Conservation (phyloP, 2,329 filamentous ascomycete species). For the Aspergillus alliaceus region DNA sequence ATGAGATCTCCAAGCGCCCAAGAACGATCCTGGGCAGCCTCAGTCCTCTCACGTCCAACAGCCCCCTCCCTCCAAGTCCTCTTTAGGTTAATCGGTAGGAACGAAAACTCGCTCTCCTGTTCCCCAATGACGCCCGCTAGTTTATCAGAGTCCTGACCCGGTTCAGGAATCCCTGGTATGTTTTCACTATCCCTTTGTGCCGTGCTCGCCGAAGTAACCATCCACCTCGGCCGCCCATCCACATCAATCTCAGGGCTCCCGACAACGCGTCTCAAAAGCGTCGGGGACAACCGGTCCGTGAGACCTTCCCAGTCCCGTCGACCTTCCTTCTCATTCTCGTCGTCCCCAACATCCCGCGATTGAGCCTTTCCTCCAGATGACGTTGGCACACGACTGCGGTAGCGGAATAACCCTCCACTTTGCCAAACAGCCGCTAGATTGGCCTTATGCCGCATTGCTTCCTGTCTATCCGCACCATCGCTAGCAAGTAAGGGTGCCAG, state of each 20-base stretch:
- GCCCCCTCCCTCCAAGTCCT: slow-evolving; percentile 63
- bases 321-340: slow-evolving; percentile 39
- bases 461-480: slow-evolving; percentile 43
- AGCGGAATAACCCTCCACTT: slow-evolving; percentile 45
- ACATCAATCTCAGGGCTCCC: slow-evolving; percentile 39
- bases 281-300: slow-evolving; percentile 51
- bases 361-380: slow-evolving; percentile 18
- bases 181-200: slow-evolving; percentile 57
- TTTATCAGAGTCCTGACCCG: slow-evolving; percentile 15
- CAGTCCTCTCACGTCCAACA: slow-evolving; percentile 61
- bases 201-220: slow-evolving; percentile 58
- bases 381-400: slow-evolving; percentile 39
- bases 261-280: slow-evolving; percentile 52
- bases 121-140: slow-evolving; percentile 28
- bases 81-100: slow-evolving; percentile 61
- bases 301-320: slow-evolving; percentile 55
- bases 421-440: slow-evolving; percentile 59
- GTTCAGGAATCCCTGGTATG: slow-evolving; percentile 57
- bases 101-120: slow-evolving; percentile 50
- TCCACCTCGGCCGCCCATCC: slow-evolving; percentile 51
- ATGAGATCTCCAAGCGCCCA: slow-evolving; percentile 61
- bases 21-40: slow-evolving; percentile 61
- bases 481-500: slow-evolving; percentile 33
- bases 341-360: slow-evolving; percentile 20
- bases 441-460: slow-evolving; percentile 53